A percentile compares a stretch with the other conserved stretches of the same genome.
Evolutionary conservation across 2,329 filamentous ascomycete species (phyloP).

Genomic region (Rhynchosporium graminicola): DNA sequence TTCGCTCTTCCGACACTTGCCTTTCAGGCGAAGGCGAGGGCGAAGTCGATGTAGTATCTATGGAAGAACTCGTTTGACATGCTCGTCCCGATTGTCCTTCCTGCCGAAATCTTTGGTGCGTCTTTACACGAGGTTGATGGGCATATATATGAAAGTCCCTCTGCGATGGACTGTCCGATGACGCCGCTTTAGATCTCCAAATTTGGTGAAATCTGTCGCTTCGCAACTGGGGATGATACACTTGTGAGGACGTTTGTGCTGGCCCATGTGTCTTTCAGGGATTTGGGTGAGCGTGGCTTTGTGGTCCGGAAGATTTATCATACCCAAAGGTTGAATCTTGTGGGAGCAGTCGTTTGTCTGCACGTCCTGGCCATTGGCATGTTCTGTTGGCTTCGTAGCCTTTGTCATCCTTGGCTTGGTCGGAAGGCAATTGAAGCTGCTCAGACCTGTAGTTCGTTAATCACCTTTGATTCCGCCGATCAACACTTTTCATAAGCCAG

Average conservation of each 20-base stretch:
- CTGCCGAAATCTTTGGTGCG: slow-evolving; percentile 16
- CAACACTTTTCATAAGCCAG: not conserved
- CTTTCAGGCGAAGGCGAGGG: not conserved
- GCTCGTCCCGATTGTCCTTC: slow-evolving; percentile 22
- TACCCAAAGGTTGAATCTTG: slow-evolving; percentile 19
- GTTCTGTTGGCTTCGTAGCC: not conserved
- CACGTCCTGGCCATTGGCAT: slow-evolving; percentile 14
- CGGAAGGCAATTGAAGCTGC: not conserved
- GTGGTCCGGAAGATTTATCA: not conserved
- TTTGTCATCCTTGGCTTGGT: not conserved
- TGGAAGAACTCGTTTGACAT: slow-evolving; percentile 19
- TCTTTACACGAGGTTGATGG: slow-evolving; percentile 20
- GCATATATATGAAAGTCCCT: slow-evolving; percentile 16
- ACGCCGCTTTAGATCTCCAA: slow-evolving; percentile 22
- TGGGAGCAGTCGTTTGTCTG: slow-evolving; percentile 6
- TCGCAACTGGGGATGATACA: slow-evolving; percentile 17
- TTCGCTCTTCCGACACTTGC: not conserved
- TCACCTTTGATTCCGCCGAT: not conserved
- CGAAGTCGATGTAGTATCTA: not conserved
- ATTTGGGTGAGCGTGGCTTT: not conserved
- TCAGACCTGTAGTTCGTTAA: not conserved
- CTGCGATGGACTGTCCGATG: slow-evolving; percentile 19
- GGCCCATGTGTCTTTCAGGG: slow-evolving; percentile 21
- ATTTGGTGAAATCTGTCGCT: slow-evolving; percentile 17
- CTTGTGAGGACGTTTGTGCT: slow-evolving; percentile 23